A percentile compares a stretch with the other conserved stretches of the same genome.
phyloP scores from a whole-genome alignment of 345 rosid species.

The Jatropha curcas region DNA sequence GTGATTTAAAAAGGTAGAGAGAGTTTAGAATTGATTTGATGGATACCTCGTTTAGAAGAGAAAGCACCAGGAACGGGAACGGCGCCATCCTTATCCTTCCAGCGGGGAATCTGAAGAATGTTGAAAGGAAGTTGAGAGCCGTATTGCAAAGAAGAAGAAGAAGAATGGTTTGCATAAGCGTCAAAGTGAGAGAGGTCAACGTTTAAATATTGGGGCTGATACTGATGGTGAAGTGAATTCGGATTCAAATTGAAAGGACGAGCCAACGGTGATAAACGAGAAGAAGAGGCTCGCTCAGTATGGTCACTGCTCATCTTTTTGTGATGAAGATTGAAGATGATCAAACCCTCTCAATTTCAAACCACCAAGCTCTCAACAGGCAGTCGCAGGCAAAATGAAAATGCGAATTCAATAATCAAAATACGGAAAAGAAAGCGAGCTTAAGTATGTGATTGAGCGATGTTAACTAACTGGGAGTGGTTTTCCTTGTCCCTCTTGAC shows the following conservation, averaged over 20 bases:
- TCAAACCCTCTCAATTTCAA: too few species aligned
- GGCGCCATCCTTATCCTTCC: slow-evolving; percentile 7
- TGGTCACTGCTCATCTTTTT: not conserved
- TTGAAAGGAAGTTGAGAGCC: not conserved
- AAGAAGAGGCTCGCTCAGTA: not conserved
- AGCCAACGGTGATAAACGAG: slow-evolving; percentile 47
- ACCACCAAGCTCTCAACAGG: too few species aligned
- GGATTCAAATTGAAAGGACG: slow-evolving; percentile 36
- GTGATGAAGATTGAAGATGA: not conserved
- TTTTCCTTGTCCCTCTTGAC: too few species aligned
- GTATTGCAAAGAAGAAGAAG: slow-evolving; percentile 1
- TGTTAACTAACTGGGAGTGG: too few species aligned
- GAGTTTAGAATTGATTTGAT: not conserved
- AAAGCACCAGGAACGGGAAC: not conserved
- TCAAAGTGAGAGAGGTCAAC: not conserved
- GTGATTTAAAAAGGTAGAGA: not conserved
- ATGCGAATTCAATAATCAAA: too few species aligned
- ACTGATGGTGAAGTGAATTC: slow-evolving; percentile 16
- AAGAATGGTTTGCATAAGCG: not conserved
- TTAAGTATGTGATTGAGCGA: too few species aligned
- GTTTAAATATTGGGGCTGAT: not conserved
- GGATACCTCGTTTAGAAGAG: slow-evolving; percentile 31
- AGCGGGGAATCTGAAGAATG: slow-evolving; percentile 3
- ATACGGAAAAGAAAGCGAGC: too few species aligned
- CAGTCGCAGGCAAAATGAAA: too few species aligned